Base-by-base conservation (phyloP, 768 basidiomycete genomes). In the Podaxis sp. region DNA sequence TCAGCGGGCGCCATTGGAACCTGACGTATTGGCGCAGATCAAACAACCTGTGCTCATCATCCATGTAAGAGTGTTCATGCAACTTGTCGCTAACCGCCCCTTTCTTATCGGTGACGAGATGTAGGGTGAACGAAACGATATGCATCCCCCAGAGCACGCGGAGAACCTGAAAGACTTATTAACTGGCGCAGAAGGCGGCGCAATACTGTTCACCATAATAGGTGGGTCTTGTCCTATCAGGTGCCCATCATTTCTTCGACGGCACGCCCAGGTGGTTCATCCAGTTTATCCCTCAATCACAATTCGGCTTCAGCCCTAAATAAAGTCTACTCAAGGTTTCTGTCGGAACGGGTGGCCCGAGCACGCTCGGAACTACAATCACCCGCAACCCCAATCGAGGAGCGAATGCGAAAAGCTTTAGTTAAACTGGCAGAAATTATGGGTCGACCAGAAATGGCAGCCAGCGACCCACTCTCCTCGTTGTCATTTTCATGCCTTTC, bases 401-500 rank as follows among this genome's bases (percentile, higher is more conserved):
- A 86, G 28, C 82, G 86, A 24, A 87, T 90, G 82, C 70, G 73
- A 52, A 67, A 67, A 2, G 90, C 90, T 0, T 72, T 93, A 5
- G 72, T 67, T 8, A 79, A 74, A 54, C 77, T 91, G 39, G 80
- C 86, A 9, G 79, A 84, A 33, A 73, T 88, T n/a, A 76, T 75
- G 40, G 77, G 71, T 24, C 79, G 84, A 66, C 71, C 79, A 12
- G 71, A 73, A 24, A 80, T 87, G 39, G 76, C 78, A 9, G 69
- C 74, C 11, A 81, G 84, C 28, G 80, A 87, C 67, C 85, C 89
- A 11, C 62, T 69, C n/a, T 89, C 84, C 4, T 76, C 85, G 1
- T 75, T 92, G 55, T 90, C 89, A 6, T 92, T 92, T 68, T 88
- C 83, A 11, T 85, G 85, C 66, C 78, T 89, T 36, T 66, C 86